A percentile compares a stretch with the other conserved stretches of the same genome.
These are phyloP conservation scores for Saccharomycopsis fermentans DNA, from an alignment of 805 yeast genomes.

Conservation along the genomic window DNA sequence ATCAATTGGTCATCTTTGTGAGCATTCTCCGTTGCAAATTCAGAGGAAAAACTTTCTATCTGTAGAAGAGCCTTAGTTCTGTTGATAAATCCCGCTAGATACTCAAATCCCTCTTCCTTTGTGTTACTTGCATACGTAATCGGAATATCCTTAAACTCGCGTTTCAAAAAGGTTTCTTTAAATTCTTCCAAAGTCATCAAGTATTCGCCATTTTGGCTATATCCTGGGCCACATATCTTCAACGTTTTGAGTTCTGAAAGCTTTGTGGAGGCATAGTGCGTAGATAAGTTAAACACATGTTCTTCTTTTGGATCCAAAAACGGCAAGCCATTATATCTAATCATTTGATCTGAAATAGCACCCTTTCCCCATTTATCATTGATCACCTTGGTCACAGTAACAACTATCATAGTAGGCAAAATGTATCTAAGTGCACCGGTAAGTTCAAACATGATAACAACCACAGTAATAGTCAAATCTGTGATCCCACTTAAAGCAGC, in stretches of 20 bases:
- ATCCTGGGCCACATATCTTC: conserved; percentile 15
- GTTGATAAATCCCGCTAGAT: conserved; percentile 26
- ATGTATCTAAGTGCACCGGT: conserved; percentile 92
- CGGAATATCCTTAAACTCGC: conserved; percentile 1
- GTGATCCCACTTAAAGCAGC: conserved; percentile 93
- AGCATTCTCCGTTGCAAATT: neutral
- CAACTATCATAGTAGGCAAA: conserved; percentile 93
- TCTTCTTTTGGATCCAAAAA: conserved; percentile 65
- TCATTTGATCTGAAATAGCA: conserved; percentile 96
- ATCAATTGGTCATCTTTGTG: neutral
- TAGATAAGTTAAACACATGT: conserved; percentile 39
- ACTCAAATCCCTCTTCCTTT: conserved; percentile 18
- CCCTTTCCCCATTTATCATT: conserved; percentile 67
- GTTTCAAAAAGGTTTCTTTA: neutral
- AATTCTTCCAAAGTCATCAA: neutral
- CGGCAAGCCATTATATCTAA: conserved; percentile 80
- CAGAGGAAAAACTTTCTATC: neutral
- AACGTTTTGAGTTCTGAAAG: neutral
- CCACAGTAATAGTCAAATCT: conserved; percentile 84
- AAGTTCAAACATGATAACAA: conserved; percentile 88
- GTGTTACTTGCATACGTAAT: neutral
- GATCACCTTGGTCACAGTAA: conserved; percentile 77
- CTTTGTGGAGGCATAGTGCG: conserved; percentile 56
- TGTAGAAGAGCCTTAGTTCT: neutral
- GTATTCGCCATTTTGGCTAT: neutral